A percentile compares a stretch with the other conserved stretches of the same genome.
Evolutionary conservation across 805 yeast species (phyloP).

Genomic region (Candida methanosorbosa): DNA sequence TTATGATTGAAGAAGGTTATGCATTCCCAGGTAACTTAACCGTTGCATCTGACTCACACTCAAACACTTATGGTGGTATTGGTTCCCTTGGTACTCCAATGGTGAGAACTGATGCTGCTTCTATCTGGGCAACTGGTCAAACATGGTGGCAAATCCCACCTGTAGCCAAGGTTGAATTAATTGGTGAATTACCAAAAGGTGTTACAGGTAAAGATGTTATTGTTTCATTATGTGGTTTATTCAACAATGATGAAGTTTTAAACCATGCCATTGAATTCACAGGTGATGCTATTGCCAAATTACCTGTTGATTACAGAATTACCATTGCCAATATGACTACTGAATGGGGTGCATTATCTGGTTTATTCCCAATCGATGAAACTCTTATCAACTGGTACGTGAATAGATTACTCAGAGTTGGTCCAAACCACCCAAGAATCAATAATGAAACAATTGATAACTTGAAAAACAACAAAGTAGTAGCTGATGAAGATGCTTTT

Average conservation of each 20-base stretch:
- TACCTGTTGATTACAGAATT: conserved; percentile 75
- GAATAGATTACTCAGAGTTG: conserved; percentile 37
- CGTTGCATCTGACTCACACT: conserved; percentile 96
- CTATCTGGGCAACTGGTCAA: conserved; percentile 99
- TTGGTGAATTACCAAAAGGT: conserved; percentile 75
- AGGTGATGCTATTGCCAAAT: conserved; percentile 65
- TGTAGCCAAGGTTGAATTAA: conserved; percentile 85
- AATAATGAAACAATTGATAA: conserved; percentile 49
- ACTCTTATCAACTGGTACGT: conserved; percentile 73
- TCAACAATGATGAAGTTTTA: conserved; percentile 87
- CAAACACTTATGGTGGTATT: conserved; percentile 96
- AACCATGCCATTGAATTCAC: conserved; percentile 92
- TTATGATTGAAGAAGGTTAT: conserved; percentile 98
- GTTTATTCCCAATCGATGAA: conserved; percentile 92
- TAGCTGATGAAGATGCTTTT: conserved; percentile 67
- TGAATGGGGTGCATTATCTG: conserved; percentile 98
- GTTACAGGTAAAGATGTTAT: conserved; percentile 96
- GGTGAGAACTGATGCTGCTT: conserved; percentile 97
- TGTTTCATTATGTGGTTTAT: conserved; percentile 89
- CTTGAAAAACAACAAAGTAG: conserved; percentile 33
- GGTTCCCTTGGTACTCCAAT: conserved; percentile 96
- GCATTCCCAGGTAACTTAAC: conserved; percentile 91
- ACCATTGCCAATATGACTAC: conserved; percentile 98
- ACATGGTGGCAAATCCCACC: conserved; percentile 99
- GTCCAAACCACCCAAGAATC: conserved; percentile 70